Conservation (phyloP, 1,284 basidiomycete species). For the Somion occarium region DNA sequence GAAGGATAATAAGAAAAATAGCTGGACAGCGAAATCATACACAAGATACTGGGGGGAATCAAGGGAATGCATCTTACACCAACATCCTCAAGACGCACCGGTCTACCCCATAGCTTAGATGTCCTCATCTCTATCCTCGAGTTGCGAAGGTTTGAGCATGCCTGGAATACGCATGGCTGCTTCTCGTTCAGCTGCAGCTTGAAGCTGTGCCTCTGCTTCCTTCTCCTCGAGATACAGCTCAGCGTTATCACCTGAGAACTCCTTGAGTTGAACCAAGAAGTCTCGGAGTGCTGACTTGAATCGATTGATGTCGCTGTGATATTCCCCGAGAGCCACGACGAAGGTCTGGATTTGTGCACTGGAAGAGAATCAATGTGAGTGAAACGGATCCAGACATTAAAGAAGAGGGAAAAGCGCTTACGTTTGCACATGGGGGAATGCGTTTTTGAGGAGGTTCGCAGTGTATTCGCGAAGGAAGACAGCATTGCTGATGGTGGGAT, state of each 20-base stretch:
- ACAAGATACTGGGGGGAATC: slow-evolving; percentile 5
- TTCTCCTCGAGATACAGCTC: slow-evolving; percentile 95
- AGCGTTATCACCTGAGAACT: slow-evolving; percentile 84
- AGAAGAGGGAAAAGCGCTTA: slow-evolving; percentile 34
- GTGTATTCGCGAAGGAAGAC: slow-evolving; percentile 87
- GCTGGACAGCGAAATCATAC: slow-evolving; percentile 11
- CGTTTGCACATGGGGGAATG: slow-evolving; percentile 89
- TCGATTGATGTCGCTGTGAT: slow-evolving; percentile 84
- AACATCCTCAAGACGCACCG: slow-evolving; percentile 20
- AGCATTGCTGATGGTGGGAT: slow-evolving; percentile 78
- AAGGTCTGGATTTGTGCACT: slow-evolving; percentile 77
- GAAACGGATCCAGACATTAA: slow-evolving; percentile 9
- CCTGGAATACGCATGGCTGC: slow-evolving; percentile 95
- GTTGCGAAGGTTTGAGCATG: slow-evolving; percentile 93
- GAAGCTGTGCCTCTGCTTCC: slow-evolving; percentile 74
- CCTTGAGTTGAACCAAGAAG: slow-evolving; percentile 89
- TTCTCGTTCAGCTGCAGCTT: slow-evolving; percentile 79
- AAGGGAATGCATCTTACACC: slow-evolving; percentile 2
- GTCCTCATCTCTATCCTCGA: slow-evolving; percentile 90
- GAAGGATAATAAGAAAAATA: slow-evolving; percentile 21
- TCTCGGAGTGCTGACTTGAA: slow-evolving; percentile 96
- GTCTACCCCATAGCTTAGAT: slow-evolving; percentile 43
- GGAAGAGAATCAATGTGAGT: slow-evolving; percentile 5
- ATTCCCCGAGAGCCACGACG: slow-evolving; percentile 79
- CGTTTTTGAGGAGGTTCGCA: slow-evolving; percentile 78